Percentiles rank a stretch among this genome's conserved stretches.
Evolutionary conservation across 352 stramenopile genomes (phyloP).

Genomic region (Blastocystis sp.): DNA sequence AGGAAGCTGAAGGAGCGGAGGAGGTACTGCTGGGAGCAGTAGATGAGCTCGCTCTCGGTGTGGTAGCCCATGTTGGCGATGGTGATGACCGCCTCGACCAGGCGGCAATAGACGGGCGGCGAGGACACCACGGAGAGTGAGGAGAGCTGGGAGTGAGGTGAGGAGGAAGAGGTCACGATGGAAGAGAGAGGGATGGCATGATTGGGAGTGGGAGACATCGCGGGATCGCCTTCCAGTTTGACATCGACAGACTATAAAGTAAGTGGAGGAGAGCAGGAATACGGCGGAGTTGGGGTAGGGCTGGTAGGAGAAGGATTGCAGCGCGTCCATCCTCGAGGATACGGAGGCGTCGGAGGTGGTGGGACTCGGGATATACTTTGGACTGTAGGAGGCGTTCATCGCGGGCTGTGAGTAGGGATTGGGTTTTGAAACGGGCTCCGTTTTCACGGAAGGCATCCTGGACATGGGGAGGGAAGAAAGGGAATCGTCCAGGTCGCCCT

Average conservation of each 20-base stretch:
- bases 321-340: neutral
- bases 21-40: slow-evolving; percentile 18
- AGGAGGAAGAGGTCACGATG: neutral
- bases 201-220: neutral
- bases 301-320: neutral
- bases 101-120: neutral
- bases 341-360: neutral
- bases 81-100: neutral
- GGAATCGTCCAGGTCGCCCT: neutral
- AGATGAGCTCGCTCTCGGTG: slow-evolving; percentile 5
- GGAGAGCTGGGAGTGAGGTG: neutral
- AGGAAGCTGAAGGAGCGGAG: neutral
- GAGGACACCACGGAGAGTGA: neutral
- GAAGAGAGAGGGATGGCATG: neutral
- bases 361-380: neutral
- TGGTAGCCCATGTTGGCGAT: neutral
- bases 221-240: neutral
- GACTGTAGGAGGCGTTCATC: neutral
- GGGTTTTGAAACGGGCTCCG: neutral
- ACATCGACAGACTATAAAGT: neutral
- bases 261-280: neutral
- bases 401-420: neutral
- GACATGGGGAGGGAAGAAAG: neutral
- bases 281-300: neutral
- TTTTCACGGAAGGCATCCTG: neutral